A percentile compares a stretch with the other conserved stretches of the same genome.
These are phyloP conservation scores for Paxillus involutus DNA, from an alignment of 768 basidiomycete species.

Conservation along the genomic window DNA sequence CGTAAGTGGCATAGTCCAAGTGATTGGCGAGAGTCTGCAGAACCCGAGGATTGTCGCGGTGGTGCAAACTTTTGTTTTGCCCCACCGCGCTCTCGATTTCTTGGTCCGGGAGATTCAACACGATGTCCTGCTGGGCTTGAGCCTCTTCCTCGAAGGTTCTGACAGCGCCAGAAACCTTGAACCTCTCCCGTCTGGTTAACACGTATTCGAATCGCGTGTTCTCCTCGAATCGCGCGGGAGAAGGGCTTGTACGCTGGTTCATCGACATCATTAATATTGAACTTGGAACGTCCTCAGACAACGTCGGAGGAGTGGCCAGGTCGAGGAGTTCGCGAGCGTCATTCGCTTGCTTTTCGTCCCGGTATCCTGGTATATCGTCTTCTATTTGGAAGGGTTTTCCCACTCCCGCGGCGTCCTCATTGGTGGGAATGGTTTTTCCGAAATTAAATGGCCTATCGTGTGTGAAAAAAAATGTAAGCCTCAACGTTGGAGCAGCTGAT, in stretches of 20 bases:
- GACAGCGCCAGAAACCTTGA: conserved; percentile 8
- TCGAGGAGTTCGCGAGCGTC: conserved; percentile 12
- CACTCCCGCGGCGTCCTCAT: conserved; percentile 29
- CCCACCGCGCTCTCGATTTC: neutral
- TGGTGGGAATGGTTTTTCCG: conserved; percentile 30
- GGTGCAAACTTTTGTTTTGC: neutral
- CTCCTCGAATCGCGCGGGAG: conserved; percentile 13
- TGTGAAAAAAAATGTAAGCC: neutral
- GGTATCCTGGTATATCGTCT: conserved; percentile 14
- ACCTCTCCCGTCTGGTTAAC: conserved; percentile 27
- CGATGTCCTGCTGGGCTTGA: neutral
- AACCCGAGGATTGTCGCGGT: neutral
- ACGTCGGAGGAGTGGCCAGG: neutral
- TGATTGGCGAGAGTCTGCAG: neutral
- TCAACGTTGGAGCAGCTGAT: conserved; percentile 1
- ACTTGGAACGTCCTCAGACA: conserved; percentile 11
- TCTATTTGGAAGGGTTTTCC: conserved; percentile 10
- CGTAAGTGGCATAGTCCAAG: neutral
- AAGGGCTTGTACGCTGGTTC: conserved; percentile 24
- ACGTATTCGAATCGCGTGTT: conserved; percentile 17
- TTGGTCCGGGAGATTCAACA: neutral
- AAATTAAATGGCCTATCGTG: conserved; percentile 48
- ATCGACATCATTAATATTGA: conserved; percentile 1
- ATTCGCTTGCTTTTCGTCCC: conserved; percentile 12
- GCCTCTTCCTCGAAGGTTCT: neutral